A percentile compares a stretch with the other conserved stretches of the same genome.
Conservation (phyloP, 192 early-diverging fungal species). For the Chytriomyces sp. region DNA sequence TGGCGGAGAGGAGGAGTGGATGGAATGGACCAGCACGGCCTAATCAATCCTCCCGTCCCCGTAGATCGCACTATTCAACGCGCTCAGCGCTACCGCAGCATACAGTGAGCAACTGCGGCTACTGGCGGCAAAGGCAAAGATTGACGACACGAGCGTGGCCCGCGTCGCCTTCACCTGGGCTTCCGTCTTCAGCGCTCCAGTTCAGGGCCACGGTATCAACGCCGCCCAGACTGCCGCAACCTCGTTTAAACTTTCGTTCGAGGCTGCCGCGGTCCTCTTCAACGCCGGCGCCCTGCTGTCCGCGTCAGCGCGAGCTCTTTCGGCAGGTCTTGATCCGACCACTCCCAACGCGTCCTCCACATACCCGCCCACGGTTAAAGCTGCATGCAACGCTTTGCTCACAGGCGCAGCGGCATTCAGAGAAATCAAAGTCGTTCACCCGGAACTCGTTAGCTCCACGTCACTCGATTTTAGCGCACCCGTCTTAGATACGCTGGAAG, state of each 20-base stretch:
- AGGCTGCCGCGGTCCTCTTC: neutral
- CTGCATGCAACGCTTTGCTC: neutral
- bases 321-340: neutral
- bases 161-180: neutral
- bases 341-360: neutral
- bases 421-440: neutral
- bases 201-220: too few species aligned
- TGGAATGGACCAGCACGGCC: too few species aligned
- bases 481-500: neutral
- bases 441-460: neutral
- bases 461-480: neutral
- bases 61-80: constrained; percentile 1
- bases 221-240: neutral
- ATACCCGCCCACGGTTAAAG: neutral
- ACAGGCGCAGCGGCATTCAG: neutral
- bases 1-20: too few species aligned
- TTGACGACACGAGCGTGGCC: neutral
- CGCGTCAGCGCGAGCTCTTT: neutral
- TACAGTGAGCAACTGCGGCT: neutral
- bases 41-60: too few species aligned
- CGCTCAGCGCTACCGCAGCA: neutral
- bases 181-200: too few species aligned
- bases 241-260: neutral
- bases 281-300: neutral
- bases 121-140: neutral